Conservation (phyloP, 1,284 basidiomycete species). For the Agroathelia rolfsii region DNA sequence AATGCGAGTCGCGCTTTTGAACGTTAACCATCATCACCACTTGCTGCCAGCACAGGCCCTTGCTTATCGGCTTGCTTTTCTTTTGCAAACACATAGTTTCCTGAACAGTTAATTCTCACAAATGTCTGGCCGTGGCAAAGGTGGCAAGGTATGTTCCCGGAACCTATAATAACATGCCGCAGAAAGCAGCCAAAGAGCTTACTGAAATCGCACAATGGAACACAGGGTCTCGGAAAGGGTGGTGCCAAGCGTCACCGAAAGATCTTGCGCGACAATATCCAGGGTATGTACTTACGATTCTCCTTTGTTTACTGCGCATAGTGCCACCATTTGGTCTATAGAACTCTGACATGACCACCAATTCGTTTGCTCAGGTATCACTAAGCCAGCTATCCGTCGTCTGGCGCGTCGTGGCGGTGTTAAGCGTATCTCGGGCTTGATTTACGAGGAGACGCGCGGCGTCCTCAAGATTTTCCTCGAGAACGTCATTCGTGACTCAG, state of each 20-base stretch:
- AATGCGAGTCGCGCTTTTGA: no score
- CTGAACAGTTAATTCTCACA: slow-evolving; percentile 37
- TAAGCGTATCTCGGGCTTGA: slow-evolving; percentile 75
- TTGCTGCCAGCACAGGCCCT: no score
- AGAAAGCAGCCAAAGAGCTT: background rate
- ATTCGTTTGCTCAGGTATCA: slow-evolving; percentile 3
- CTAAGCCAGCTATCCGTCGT: slow-evolving; percentile 63
- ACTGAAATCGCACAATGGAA: background rate
- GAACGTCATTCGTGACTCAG: slow-evolving; percentile 78
- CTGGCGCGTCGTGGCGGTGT: slow-evolving; percentile 81
- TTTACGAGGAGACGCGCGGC: slow-evolving; percentile 79
- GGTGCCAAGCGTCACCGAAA: slow-evolving; percentile 69
- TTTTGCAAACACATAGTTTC: no score
- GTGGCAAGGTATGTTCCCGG: slow-evolving; percentile 26
- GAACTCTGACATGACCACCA: slow-evolving; percentile 11
- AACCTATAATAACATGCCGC: background rate
- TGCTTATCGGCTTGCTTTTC: no score
- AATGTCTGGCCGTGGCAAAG: slow-evolving; percentile 38
- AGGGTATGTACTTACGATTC: slow-evolving; percentile 55
- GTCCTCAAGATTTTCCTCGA: slow-evolving; percentile 79
- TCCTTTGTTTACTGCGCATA: slow-evolving; percentile 19
- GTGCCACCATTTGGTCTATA: slow-evolving; percentile 1
- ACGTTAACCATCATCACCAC: no score
- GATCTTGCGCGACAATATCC: slow-evolving; percentile 70
- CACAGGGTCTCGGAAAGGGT: slow-evolving; percentile 55